A percentile compares a stretch with the other conserved stretches of the same genome.
phyloP scores from a whole-genome alignment of 2,329 filamentous ascomycete genomes.

The Endocalyx cinctus region DNA sequence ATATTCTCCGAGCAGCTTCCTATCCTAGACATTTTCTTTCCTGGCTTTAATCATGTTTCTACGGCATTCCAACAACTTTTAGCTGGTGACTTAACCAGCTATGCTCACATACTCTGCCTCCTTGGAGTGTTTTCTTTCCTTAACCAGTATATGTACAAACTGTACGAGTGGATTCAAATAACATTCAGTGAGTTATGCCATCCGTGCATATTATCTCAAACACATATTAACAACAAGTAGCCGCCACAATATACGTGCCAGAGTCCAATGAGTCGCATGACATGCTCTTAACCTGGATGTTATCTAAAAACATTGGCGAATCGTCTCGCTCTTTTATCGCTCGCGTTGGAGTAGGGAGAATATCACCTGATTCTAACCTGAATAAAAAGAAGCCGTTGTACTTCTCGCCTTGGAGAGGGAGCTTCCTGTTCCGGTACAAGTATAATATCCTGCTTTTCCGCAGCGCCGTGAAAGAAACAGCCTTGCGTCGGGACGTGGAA shows the following conservation, averaged over 20 bases:
- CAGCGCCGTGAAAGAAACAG: constrained; percentile 44
- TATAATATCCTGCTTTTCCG: constrained; percentile 54
- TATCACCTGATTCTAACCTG: constrained; percentile 26
- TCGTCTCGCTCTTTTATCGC: constrained; percentile 59
- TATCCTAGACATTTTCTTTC: constrained; percentile 60
- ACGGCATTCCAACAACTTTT: constrained; percentile 50
- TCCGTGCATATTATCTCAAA: constrained; percentile 70
- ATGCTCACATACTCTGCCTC: constrained; percentile 52
- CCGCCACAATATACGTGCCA: too few relatives aligned
- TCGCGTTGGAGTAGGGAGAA: constrained; percentile 36
- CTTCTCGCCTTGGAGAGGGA: constrained; percentile 65
- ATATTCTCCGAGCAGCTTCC: constrained; percentile 33
- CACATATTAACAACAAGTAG: too few relatives aligned
- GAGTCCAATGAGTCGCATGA: too few relatives aligned
- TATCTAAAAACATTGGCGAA: constrained; percentile 67
- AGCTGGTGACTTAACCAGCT: constrained; percentile 58
- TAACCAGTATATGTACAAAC: constrained; percentile 40
- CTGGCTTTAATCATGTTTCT: constrained; percentile 58
- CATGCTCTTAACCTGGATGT: too few relatives aligned
- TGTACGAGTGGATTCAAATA: constrained; percentile 53
- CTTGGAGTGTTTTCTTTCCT: constrained; percentile 51
- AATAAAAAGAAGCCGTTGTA: constrained; percentile 45
- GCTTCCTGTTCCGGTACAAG: constrained; percentile 65
- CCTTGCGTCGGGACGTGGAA: constrained; percentile 51
- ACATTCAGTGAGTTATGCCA: constrained; percentile 61